Conservation (phyloP, 1,284 basidiomycete genomes). For the Ustilago hordei region DNA sequence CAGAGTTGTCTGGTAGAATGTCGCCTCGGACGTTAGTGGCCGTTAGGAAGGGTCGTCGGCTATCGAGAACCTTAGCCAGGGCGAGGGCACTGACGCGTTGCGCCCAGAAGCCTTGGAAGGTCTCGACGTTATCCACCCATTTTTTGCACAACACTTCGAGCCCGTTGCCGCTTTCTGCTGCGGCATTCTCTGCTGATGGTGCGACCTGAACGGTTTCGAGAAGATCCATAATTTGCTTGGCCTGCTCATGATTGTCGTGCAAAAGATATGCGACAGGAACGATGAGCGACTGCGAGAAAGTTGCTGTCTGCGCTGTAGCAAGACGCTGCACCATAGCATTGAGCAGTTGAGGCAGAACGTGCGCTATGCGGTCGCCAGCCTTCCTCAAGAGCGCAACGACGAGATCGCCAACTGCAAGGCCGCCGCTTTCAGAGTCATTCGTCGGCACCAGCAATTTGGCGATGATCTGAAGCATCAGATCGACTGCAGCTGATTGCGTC, state of each 20-base stretch:
- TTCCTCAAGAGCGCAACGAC: constrained; percentile 90
- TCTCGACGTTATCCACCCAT: constrained; percentile 94
- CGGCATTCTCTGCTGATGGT: background rate
- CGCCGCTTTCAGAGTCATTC: constrained; percentile 75
- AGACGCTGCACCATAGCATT: constrained; percentile 85
- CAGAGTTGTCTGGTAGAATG: constrained; percentile 74
- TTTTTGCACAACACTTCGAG: constrained; percentile 85
- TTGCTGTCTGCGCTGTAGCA: constrained; percentile 83
- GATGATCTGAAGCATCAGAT: constrained; percentile 59
- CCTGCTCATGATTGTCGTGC: constrained; percentile 77
- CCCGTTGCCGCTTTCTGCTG: constrained; percentile 71
- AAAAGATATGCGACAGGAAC: constrained; percentile 93
- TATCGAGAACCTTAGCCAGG: constrained; percentile 80
- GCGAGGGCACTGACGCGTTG: constrained; percentile 76
- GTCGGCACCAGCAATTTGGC: constrained; percentile 55
- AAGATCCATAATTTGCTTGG: constrained; percentile 56
- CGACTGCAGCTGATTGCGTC: constrained; percentile 21
- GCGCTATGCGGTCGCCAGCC: constrained; percentile 78
- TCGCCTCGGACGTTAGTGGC: constrained; percentile 88
- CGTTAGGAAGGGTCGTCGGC: constrained; percentile 77
- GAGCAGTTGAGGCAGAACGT: constrained; percentile 86
- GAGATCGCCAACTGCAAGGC: constrained; percentile 90
- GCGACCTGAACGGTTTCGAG: constrained; percentile 71
- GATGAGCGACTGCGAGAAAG: constrained; percentile 83
- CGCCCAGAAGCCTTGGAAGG: constrained; percentile 90